A percentile compares a stretch with the other conserved stretches of the same genome.
Evolutionary conservation across 2,329 filamentous ascomycete species (phyloP).

Genomic region (Colletotrichum ledebouriae): DNA sequence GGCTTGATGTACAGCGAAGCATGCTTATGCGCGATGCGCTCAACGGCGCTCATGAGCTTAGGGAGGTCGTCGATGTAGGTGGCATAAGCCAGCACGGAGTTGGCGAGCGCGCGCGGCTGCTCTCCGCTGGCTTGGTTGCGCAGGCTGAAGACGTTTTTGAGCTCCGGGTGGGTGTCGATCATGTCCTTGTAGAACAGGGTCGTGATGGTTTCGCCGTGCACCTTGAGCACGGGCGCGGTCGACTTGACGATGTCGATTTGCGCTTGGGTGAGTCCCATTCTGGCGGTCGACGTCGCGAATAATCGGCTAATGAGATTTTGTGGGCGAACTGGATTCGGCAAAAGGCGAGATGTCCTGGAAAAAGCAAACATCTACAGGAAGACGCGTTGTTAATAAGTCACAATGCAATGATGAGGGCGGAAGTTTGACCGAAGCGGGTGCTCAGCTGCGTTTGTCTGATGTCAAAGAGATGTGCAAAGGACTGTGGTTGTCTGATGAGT

Average conservation of each 20-base stretch:
- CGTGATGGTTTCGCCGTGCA: constrained; percentile 79
- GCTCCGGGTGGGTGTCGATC: constrained; percentile 71
- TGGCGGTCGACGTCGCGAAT: constrained; percentile 36
- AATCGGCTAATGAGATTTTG: background rate
- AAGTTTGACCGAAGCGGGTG: too few relatives aligned
- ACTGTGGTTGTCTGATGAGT: background rate
- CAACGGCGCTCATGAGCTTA: constrained; percentile 67
- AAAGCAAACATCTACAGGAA: constrained; percentile 14
- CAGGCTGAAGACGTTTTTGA: constrained; percentile 79
- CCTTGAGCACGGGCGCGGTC: constrained; percentile 78
- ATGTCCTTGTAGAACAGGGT: constrained; percentile 79
- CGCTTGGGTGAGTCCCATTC: constrained; percentile 68
- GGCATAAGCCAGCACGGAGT: constrained; percentile 79
- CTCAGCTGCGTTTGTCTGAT: too few relatives aligned
- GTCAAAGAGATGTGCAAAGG: too few relatives aligned
- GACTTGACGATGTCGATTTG: constrained; percentile 82
- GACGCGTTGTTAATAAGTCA: background rate
- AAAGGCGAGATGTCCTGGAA: constrained; percentile 20
- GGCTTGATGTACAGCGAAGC: constrained; percentile 77
- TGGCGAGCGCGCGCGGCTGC: constrained; percentile 78
- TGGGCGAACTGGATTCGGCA: constrained; percentile 8
- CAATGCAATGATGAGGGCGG: constrained; percentile 18
- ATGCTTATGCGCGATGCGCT: constrained; percentile 84
- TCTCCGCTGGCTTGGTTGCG: constrained; percentile 76
- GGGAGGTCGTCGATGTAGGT: constrained; percentile 78